Base-by-base conservation (phyloP, 2,329 filamentous ascomycete species). In the Talaromyces verruculosus region DNA sequence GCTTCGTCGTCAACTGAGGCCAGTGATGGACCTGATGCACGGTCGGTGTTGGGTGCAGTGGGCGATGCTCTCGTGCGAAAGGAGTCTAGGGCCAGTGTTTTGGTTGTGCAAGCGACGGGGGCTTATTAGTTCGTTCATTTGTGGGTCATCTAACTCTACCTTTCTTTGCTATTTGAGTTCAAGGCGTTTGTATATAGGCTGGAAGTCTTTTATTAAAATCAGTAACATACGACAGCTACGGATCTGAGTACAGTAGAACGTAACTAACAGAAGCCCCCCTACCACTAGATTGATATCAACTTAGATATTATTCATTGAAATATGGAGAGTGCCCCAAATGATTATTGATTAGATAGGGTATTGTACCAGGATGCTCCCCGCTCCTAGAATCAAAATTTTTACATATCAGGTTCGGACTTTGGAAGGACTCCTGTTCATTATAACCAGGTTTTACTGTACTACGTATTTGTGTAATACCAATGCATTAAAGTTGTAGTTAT, bases 41-140 rank as follows among this genome's bases (percentile, higher is more conserved):
- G 69, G 2, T 69, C 68, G 45, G 74, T 71, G 17, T 65, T 80
- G 25, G 79, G 79, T 5, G 68, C 72, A 1, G 66, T 80, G 3
- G 77, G 74, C 1, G 73, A 77, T 15, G 76, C 73, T 4, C 73
- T 82, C 74, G 82, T 83, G 65, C 77, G 90, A 61, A 82, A 81
- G 53, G 84, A 83, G 13, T 77, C 90, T n/a, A 84, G 83, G 68
- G 87, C 88, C 0, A 92, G 90, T 75, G 78, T 93, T 30, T 79
- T 93, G 63, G 85, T 93, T 64, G 83, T 93, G 33, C 88, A 92
- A 77, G 89, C 89, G 43, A 35, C 39, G 11, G 39, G 37, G 8
- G 17, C 28, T 39, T 58, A 45, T 49, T 47, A 37, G 41, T 37
- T 1, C 30, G 5, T 11, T 3, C 3, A 51, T 28, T 22, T 11